A percentile compares a stretch with the other conserved stretches of the same genome.
Evolutionary conservation across 148 eudicot species (phyloP).

Genomic region (Persicaria tinctoria): DNA sequence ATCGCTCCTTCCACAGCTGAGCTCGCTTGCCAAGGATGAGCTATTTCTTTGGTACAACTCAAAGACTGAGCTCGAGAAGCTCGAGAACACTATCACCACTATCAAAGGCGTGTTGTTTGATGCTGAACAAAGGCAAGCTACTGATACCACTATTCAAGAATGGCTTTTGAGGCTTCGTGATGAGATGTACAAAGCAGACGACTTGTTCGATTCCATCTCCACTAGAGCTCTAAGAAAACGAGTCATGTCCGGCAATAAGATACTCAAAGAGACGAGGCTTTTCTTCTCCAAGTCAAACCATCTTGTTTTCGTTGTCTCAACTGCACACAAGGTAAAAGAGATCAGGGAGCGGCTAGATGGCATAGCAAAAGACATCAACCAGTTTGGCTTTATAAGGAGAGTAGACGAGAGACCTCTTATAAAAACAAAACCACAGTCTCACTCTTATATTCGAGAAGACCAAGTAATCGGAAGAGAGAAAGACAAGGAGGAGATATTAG

Average conservation of each 20-base stretch:
- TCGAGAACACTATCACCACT: not conserved
- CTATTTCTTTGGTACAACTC: not conserved
- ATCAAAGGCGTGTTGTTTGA: not conserved
- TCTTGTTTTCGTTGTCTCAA: not conserved
- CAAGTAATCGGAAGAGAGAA: not conserved
- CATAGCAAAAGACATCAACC: constrained; percentile 1
- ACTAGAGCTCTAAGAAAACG: not conserved
- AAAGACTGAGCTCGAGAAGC: not conserved
- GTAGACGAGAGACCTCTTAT: not conserved
- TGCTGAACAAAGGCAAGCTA: constrained; percentile 6
- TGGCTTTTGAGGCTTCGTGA: constrained; percentile 2
- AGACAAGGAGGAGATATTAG: not conserved
- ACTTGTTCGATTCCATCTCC: not conserved
- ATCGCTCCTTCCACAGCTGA: not conserved
- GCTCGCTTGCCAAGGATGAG: constrained; percentile 3
- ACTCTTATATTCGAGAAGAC: not conserved
- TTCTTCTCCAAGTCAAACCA: constrained; percentile 5
- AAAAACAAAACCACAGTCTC: not conserved
- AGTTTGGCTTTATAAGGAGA: not conserved
- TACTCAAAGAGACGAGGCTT: not conserved
- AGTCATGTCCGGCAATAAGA: not conserved
- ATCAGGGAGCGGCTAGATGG: not conserved
- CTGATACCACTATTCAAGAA: not conserved
- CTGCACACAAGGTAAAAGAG: not conserved
- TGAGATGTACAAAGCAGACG: constrained; percentile 8